A percentile compares a stretch with the other conserved stretches of the same genome.
phyloP scores from a whole-genome alignment of 2,329 filamentous ascomycete species.

The Pseudocercospora musae region DNA sequence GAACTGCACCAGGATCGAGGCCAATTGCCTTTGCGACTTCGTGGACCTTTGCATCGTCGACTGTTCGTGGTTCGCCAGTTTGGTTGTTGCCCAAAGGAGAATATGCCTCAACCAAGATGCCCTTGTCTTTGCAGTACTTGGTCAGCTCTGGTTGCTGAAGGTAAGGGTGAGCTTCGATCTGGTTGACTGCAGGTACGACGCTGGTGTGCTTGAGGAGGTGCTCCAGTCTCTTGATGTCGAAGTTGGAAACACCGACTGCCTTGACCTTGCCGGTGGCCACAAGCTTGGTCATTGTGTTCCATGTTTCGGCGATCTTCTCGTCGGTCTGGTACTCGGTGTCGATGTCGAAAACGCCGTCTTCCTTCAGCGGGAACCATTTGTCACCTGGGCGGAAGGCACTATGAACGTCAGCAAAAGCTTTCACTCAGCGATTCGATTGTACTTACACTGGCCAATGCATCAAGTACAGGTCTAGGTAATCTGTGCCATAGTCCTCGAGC shows the following conservation, averaged over 20 bases:
- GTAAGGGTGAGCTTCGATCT: slow-evolving; percentile 27
- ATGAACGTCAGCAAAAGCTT: not conserved
- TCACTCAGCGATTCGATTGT: slow-evolving; percentile 32
- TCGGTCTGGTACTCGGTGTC: slow-evolving; percentile 40
- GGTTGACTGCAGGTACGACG: slow-evolving; percentile 27
- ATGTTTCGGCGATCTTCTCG: slow-evolving; percentile 33
- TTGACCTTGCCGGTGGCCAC: slow-evolving; percentile 27
- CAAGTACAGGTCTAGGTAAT: slow-evolving; percentile 51
- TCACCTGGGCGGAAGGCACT: slow-evolving; percentile 19
- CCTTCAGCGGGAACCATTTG: slow-evolving; percentile 43
- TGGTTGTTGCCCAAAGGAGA: slow-evolving; percentile 38
- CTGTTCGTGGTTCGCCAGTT: slow-evolving; percentile 21
- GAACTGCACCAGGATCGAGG: slow-evolving; percentile 18
- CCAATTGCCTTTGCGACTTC: slow-evolving; percentile 16
- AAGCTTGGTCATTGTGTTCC: slow-evolving; percentile 28
- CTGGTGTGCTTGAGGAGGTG: slow-evolving; percentile 21
- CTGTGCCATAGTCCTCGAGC: slow-evolving; percentile 43
- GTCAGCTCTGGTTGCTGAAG: slow-evolving; percentile 23
- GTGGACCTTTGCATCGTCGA: slow-evolving; percentile 22
- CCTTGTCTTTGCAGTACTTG: slow-evolving; percentile 22
- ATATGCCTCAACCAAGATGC: slow-evolving; percentile 25
- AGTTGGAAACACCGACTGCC: slow-evolving; percentile 32
- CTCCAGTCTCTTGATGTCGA: slow-evolving; percentile 25
- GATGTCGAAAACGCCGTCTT: slow-evolving; percentile 13
- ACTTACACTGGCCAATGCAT: slow-evolving; percentile 49